Base-by-base conservation (phyloP, 2,329 filamentous ascomycete species). In the Pseudopithomyces chartarum region DNA sequence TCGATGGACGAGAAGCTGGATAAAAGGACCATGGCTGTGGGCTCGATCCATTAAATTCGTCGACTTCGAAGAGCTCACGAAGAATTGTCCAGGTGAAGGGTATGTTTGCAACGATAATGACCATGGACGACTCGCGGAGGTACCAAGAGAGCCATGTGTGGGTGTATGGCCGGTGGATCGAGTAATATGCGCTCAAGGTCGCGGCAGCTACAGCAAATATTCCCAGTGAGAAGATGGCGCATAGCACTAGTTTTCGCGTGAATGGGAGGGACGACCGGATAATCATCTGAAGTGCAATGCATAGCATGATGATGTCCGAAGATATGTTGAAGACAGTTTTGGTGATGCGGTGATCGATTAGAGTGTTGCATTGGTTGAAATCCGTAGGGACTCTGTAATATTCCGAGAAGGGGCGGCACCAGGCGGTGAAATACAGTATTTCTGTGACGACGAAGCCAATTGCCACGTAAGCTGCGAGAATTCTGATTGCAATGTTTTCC, bases 201-300 rank as follows among this genome's bases (percentile, higher is more conserved):
- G 81, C 80, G 22, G 81, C 78, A 23, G 82, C 73, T 48, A 84
- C 65, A 32, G 66, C 82, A 63, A 82, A 83, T 33, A 74, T 63
- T 3, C 85, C 86, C 0, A 88, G 73, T 2, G 79, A 80, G 68
- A 88, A 87, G 53, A 88, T 80, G 43, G 73, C 77, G 55, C 82
- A 80, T 0, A 88, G 76, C 1, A 85, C 79, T 0, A 85, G 46
- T 65, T 87, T 87, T 46, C 83, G 75, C 40, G 74, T 73, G 55
- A 74, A 66, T 0, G 78, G 79, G 5, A 82, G 65, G 2, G 73
- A 64, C 42, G 76, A 74, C 15, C 75, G 70, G 33, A 81, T 64
- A 51, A 82, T 78, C 69, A 82, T 79, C 4, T 78, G 79, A 1
- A 81, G 67, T 2, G 74, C 77, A 38, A 82, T 78, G 19, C 64